These are phyloP conservation scores for Rutstroemia sydowiana DNA, from an alignment of 2,329 filamentous ascomycete species.

Conservation along the genomic window DNA sequence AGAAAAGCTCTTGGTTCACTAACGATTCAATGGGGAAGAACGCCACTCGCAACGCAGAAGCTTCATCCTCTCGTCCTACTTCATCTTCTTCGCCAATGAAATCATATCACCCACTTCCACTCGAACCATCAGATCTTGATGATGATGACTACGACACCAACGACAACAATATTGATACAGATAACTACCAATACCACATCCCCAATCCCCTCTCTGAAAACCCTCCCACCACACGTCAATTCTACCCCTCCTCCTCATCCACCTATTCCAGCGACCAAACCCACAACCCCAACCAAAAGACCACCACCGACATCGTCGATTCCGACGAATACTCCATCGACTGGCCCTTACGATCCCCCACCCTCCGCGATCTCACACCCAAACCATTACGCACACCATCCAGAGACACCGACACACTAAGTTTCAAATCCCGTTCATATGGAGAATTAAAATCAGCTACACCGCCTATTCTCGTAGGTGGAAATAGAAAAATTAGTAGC, in stretches of 20 bases:
- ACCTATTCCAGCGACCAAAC: constrained; percentile 33
- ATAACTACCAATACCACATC: constrained; percentile 14
- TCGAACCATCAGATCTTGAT: background rate
- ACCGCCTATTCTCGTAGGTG: constrained; percentile 46
- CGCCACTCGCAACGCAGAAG: background rate
- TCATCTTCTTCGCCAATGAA: constrained; percentile 3
- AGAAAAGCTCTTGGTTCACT: constrained; percentile 23
- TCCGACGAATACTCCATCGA: constrained; percentile 30
- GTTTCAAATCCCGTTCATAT: constrained; percentile 53
- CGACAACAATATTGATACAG: background rate
- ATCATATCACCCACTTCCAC: constrained; percentile 21
- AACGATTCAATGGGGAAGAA: constrained; percentile 26
- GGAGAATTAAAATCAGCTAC: constrained; percentile 48
- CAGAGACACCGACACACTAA: constrained; percentile 2
- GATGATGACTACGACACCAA: constrained; percentile 36
- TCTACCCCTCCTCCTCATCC: constrained; percentile 21
- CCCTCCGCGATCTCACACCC: constrained; percentile 7
- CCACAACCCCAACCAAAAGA: constrained; percentile 36
- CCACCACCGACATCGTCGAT: too few relatives aligned
- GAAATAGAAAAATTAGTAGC: constrained; percentile 45
- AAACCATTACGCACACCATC: constrained; percentile 17
- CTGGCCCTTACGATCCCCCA: constrained; percentile 5
- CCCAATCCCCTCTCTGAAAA: constrained; percentile 49
- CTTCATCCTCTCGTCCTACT: constrained; percentile 23
- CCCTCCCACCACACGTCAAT: constrained; percentile 33